Evolutionary conservation across 2,329 filamentous ascomycete genomes (phyloP).

Genomic region (Cytospora paraplurivora): DNA sequence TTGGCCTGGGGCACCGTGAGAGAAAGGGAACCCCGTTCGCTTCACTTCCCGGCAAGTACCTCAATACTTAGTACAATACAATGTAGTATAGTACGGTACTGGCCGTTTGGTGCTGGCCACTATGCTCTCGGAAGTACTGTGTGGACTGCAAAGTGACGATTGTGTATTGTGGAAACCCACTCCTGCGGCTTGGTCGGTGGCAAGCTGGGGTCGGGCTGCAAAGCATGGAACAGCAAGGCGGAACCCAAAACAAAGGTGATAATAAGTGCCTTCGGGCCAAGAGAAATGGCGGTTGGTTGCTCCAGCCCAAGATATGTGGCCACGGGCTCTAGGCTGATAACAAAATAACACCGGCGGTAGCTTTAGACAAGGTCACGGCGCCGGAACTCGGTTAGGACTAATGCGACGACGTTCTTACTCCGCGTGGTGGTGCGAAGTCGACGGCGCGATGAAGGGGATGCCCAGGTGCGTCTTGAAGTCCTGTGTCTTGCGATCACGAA

Average conservation of each 20-base stretch:
- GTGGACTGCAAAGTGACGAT: slow-evolving; percentile 15
- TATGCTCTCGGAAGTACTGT: slow-evolving; percentile 22
- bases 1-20: slow-evolving; percentile 12
- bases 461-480: not conserved
- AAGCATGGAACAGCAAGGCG: slow-evolving; percentile 6
- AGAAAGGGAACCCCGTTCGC: slow-evolving; percentile 17
- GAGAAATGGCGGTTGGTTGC: slow-evolving; percentile 8
- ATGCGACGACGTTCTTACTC: not conserved
- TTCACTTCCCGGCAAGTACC: slow-evolving; percentile 28
- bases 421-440: not conserved
- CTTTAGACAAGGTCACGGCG: slow-evolving; percentile 10
- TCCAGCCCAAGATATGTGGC: slow-evolving; percentile 8
- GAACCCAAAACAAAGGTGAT: slow-evolving; percentile 10
- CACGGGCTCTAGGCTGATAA: slow-evolving; percentile 6
- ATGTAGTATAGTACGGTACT: slow-evolving; percentile 6
- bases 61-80: slow-evolving; percentile 8
- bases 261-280: not conserved
- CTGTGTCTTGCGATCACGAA: not conserved
- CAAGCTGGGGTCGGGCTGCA: slow-evolving; percentile 24
- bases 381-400: not conserved
- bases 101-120: slow-evolving; percentile 12
- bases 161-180: slow-evolving; percentile 17
- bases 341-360: slow-evolving; percentile 4
- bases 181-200: slow-evolving; percentile 27
- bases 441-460: not conserved